Percentiles rank a stretch among this genome's conserved stretches.
phyloP scores from a whole-genome alignment of 768 basidiomycete genomes.

The Auriscalpium orientale region DNA sequence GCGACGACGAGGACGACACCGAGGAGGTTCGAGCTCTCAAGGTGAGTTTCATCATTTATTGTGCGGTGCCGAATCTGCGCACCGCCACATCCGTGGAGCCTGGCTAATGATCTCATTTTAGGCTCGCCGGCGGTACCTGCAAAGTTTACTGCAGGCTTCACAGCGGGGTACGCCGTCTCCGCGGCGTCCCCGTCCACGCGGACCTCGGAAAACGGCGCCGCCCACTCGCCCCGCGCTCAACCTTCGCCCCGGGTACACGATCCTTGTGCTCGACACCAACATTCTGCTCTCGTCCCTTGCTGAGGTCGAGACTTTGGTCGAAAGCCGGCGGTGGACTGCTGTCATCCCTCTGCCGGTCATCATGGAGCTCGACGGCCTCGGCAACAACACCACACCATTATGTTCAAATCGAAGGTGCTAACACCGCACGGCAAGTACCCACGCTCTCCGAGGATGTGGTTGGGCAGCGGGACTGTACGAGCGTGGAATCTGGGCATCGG shows the following conservation, averaged over 20 bases:
- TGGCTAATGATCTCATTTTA: slow-evolving; percentile 22
- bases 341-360: slow-evolving; percentile 90
- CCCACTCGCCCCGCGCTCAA: slow-evolving; percentile 36
- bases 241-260: slow-evolving; percentile 78
- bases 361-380: slow-evolving; percentile 95
- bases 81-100: slow-evolving; percentile 11
- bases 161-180: slow-evolving; percentile 26
- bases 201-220: slow-evolving; percentile 20
- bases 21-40: slow-evolving; percentile 75
- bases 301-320: slow-evolving; percentile 66
- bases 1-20: slow-evolving; percentile 54
- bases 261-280: slow-evolving; percentile 92
- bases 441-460: too few species aligned
- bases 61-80: not conserved
- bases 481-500: too few species aligned
- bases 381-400: slow-evolving; percentile 38
- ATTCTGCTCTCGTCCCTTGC: slow-evolving; percentile 80
- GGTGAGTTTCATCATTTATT: slow-evolving; percentile 34
- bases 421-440: too few species aligned
- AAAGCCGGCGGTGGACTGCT: slow-evolving; percentile 78
- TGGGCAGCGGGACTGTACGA: too few species aligned
- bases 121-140: slow-evolving; percentile 71
- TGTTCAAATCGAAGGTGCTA: too few species aligned
- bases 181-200: slow-evolving; percentile 19
- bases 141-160: slow-evolving; percentile 50